Conservation (phyloP, 441 rosid genomes). For the Breynia disticha region DNA sequence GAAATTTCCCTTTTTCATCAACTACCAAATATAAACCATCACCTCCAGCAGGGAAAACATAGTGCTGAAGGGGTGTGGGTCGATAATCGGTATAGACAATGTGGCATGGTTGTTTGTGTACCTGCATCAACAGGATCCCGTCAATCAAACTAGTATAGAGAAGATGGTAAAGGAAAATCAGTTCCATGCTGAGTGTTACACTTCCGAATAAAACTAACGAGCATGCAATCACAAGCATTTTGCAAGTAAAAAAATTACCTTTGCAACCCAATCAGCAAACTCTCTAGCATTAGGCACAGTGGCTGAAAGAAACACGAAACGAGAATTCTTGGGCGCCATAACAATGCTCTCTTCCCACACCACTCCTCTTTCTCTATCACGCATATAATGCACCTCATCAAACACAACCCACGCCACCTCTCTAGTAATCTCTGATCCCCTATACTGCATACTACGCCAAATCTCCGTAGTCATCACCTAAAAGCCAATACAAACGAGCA, state of each 20-base stretch:
- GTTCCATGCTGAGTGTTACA: too few relatives aligned
- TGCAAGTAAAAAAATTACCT: constrained; percentile 35
- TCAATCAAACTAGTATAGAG: constrained; percentile 14
- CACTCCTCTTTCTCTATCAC: constrained; percentile 96
- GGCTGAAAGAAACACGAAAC: constrained; percentile 93
- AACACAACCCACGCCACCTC: constrained; percentile 98
- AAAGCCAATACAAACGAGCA: constrained; percentile 20
- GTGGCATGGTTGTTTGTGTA: constrained; percentile 95
- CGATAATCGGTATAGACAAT: constrained; percentile 98
- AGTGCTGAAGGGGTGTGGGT: constrained; percentile 99
- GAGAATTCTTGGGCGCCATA: constrained; percentile 92
- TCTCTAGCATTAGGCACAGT: constrained; percentile 98
- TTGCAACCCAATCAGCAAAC: constrained; percentile 99
- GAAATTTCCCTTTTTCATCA: constrained; percentile 86
- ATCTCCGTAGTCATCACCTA: constrained; percentile 99
- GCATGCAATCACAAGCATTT: background rate
- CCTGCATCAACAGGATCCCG: constrained; percentile 35
- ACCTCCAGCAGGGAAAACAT: constrained; percentile 89
- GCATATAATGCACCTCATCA: constrained; percentile 99
- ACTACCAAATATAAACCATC: constrained; percentile 86
- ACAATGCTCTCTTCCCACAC: constrained; percentile 99
- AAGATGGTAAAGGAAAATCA: background rate
- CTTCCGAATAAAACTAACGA: background rate
- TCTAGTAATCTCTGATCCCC: constrained; percentile 82
- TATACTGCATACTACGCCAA: constrained; percentile 97